Percentiles rank a stretch among this genome's conserved stretches.
These are phyloP conservation scores for Xerocomellus dryophilus DNA, from an alignment of 768 basidiomycete species.

Conservation along the genomic window DNA sequence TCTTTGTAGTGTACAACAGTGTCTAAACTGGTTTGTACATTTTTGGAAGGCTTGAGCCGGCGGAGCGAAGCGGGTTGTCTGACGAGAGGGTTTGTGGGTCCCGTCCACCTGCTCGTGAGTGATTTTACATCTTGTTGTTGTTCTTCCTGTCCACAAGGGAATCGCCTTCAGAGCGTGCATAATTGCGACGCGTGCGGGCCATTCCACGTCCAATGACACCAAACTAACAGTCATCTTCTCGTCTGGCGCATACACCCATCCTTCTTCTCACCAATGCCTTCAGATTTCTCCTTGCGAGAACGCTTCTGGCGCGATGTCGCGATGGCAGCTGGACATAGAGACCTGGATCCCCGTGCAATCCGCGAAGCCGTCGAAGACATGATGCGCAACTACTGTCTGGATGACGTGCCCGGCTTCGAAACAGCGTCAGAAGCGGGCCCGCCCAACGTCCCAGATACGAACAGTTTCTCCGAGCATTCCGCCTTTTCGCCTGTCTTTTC, in stretches of 20 bases:
- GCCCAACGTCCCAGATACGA: slow-evolving; percentile 4
- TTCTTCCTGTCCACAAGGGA: not conserved
- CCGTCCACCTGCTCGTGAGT: not conserved
- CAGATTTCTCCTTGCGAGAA: slow-evolving; percentile 13
- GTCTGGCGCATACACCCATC: slow-evolving; percentile 6
- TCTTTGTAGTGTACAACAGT: slow-evolving; percentile 7
- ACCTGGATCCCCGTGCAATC: slow-evolving; percentile 11
- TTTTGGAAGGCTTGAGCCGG: slow-evolving; percentile 20
- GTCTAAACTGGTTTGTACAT: slow-evolving; percentile 2
- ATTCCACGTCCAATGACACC: not conserved
- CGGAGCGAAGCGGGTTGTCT: slow-evolving; percentile 5
- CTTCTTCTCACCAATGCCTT: slow-evolving; percentile 10
- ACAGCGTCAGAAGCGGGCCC: not conserved
- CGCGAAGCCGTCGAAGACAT: slow-evolving; percentile 23
- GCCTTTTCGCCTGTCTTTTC: slow-evolving; percentile 23
- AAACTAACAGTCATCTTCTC: not conserved
- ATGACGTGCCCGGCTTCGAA: slow-evolving; percentile 21
- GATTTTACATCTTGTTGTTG: not conserved
- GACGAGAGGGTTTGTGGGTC: slow-evolving; percentile 21
- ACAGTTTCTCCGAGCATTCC: slow-evolving; percentile 14
- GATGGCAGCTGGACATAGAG: slow-evolving; percentile 3
- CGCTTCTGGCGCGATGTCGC: slow-evolving; percentile 28
- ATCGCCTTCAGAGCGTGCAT: not conserved
- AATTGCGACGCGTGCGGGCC: slow-evolving; percentile 1
- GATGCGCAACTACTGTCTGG: slow-evolving; percentile 21